phyloP scores from a whole-genome alignment of 805 yeast species.

The Nakazawaea ishiwadae region DNA sequence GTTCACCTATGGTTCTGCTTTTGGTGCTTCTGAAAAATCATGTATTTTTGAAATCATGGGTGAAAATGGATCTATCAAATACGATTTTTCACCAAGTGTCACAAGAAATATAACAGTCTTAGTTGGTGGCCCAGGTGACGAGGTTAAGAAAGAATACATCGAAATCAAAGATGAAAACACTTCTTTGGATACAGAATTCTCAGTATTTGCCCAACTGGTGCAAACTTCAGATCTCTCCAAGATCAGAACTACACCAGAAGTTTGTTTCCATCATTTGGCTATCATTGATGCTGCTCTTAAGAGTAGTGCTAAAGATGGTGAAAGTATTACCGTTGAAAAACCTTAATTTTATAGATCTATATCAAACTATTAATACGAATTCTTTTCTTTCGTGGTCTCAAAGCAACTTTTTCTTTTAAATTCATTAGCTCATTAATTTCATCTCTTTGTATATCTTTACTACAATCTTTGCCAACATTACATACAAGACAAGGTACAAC shows the following conservation, averaged over 20 bases:
- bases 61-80: conserved; percentile 65
- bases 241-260: conserved; percentile 50
- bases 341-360: too few species aligned
- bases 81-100: conserved; percentile 56
- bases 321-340: conserved; percentile 25
- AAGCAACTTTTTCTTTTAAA: too few species aligned
- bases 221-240: conserved; percentile 18
- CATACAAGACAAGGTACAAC: too few species aligned
- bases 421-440: too few species aligned
- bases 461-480: too few species aligned
- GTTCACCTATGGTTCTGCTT: conserved; percentile 81
- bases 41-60: conserved; percentile 72
- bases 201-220: conserved; percentile 37
- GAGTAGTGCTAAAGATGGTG: conserved; percentile 49
- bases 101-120: conserved; percentile 32
- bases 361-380: too few species aligned
- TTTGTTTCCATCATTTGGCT: conserved; percentile 90
- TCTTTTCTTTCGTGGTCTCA: too few species aligned
- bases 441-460: too few species aligned
- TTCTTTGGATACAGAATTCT: conserved; percentile 38
- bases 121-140: conserved; percentile 51
- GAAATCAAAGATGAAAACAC: conserved; percentile 41
- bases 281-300: conserved; percentile 81
- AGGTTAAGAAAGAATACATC: conserved; percentile 27
- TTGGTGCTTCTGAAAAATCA: conserved; percentile 75